phyloP scores from a whole-genome alignment of 1,284 basidiomycete genomes.

The Ganoderma lucidum region DNA sequence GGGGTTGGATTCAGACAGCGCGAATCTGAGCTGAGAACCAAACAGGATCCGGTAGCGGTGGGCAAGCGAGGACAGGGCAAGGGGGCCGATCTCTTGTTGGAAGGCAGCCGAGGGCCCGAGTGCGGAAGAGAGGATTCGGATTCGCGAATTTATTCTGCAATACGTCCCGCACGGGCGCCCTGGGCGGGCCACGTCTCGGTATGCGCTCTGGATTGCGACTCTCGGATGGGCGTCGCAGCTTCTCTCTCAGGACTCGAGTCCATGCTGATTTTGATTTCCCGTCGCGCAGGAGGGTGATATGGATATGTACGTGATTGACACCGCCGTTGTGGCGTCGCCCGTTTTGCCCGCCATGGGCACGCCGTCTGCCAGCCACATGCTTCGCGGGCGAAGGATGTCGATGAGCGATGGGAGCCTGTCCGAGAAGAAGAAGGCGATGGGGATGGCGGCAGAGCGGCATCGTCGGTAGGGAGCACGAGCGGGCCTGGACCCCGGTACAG shows the following conservation, averaged over 20 bases:
- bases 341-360: slow-evolving; percentile 3
- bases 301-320: slow-evolving; percentile 18
- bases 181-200: slow-evolving; percentile 15
- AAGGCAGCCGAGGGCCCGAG: slow-evolving; percentile 20
- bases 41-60: background rate
- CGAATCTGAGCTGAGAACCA: slow-evolving; percentile 14
- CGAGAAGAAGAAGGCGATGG: background rate
- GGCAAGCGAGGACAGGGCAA: slow-evolving; percentile 16
- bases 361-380: slow-evolving; percentile 7
- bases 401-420: slow-evolving; percentile 19
- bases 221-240: slow-evolving; percentile 3
- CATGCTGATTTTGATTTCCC: slow-evolving; percentile 12
- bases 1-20: background rate
- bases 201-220: slow-evolving; percentile 10
- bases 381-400: background rate
- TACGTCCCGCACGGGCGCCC: slow-evolving; percentile 23
- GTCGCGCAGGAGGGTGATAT: slow-evolving; percentile 28
- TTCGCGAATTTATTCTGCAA: background rate
- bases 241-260: background rate
- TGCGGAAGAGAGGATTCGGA: slow-evolving; percentile 8
- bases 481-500: slow-evolving; percentile 15
- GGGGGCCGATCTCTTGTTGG: background rate
- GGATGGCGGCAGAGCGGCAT: slow-evolving; percentile 4
- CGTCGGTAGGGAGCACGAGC: slow-evolving; percentile 12
- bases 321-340: slow-evolving; percentile 20